These are phyloP conservation scores for Mycena kentingensis DNA, from an alignment of 768 basidiomycete genomes.

Conservation along the genomic window DNA sequence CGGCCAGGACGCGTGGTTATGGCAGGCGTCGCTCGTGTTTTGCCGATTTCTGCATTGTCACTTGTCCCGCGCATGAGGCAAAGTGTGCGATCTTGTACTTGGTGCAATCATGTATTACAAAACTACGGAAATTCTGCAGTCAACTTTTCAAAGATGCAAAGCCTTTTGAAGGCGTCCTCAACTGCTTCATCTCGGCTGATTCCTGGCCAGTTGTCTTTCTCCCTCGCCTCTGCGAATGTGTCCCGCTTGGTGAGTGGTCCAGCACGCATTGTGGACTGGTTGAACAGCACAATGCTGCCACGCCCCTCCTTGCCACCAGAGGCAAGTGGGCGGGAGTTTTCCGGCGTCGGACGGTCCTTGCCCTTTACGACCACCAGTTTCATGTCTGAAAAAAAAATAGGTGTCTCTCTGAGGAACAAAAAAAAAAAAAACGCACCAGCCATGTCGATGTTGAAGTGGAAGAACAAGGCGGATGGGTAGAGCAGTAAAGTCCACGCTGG, in stretches of 20 bases:
- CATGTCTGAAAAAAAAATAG: neutral
- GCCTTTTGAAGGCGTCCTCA: too few species aligned
- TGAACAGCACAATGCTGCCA: conserved; percentile 9
- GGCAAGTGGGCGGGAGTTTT: neutral
- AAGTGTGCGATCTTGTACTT: too few species aligned
- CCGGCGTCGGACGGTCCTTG: neutral
- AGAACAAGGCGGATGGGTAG: conserved; percentile 37
- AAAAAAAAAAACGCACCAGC: conserved; percentile 18
- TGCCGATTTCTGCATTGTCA: too few species aligned
- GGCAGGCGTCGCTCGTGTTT: too few species aligned
- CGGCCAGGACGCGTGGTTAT: too few species aligned
- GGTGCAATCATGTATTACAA: too few species aligned
- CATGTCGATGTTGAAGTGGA: conserved; percentile 37
- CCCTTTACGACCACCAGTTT: neutral
- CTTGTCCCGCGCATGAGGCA: too few species aligned
- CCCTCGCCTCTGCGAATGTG: conserved; percentile 39
- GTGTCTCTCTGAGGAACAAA: neutral
- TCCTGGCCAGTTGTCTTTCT: too few species aligned
- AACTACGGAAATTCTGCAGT: too few species aligned
- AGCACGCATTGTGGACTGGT: conserved; percentile 8
- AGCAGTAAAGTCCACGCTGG: conserved; percentile 32
- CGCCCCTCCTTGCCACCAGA: neutral
- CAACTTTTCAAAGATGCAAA: too few species aligned
- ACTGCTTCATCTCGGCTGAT: too few species aligned
- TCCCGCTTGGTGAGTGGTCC: neutral